These are phyloP conservation scores for Neurospora sp. DNA, from an alignment of 495 filamentous ascomycete species.

Conservation along the genomic window DNA sequence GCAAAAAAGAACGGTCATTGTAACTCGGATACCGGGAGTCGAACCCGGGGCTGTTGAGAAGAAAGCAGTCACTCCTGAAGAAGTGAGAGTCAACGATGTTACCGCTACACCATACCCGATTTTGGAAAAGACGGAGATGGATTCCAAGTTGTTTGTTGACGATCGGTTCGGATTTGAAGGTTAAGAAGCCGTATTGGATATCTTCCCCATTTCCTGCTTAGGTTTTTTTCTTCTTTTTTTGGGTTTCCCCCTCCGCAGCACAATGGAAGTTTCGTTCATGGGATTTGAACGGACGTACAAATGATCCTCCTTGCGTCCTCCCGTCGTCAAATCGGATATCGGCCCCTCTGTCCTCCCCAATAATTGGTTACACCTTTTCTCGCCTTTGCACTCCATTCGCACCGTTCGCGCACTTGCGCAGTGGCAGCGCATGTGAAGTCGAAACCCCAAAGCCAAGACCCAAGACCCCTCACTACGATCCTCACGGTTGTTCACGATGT, in stretches of 20 bases:
- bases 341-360: not conserved
- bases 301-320: not conserved
- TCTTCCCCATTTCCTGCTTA: no score
- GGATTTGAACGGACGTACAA: no score
- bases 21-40: not conserved
- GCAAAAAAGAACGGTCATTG: not conserved
- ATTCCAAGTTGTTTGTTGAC: not conserved
- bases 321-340: not conserved
- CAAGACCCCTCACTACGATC: not conserved
- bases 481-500: not conserved
- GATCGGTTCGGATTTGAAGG: no score
- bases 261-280: no score
- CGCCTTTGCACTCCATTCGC: not conserved
- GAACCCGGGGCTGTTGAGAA: not conserved
- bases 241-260: no score
- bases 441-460: not conserved
- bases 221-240: no score
- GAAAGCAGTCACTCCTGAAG: not conserved
- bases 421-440: not conserved
- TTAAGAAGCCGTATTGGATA: no score
- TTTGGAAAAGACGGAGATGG: not conserved
- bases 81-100: not conserved
- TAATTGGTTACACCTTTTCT: not conserved
- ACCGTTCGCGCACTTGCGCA: not conserved
- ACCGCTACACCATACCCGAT: not conserved